Evolutionary conservation across 1,284 basidiomycete genomes (phyloP), one percentile per base, ranked within the genome.

Genomic region (Cryptococcus depauperatus): DNA sequence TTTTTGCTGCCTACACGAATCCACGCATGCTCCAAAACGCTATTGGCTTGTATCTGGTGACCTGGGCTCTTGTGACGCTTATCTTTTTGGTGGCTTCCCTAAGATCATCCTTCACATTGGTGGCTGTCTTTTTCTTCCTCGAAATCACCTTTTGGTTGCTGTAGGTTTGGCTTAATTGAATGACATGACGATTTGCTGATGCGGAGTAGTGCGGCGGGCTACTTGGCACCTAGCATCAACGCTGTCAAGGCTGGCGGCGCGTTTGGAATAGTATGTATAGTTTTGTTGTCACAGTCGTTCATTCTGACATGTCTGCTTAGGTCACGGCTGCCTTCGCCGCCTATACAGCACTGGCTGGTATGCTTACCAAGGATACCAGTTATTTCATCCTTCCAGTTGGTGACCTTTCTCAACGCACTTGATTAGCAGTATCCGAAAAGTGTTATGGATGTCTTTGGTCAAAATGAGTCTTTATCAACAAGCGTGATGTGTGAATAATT

Each of bases 121-220:
- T 81, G 35, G 59, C 74, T 18, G 48, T 93, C 23, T 85, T 96
- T 72, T 75, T 79, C 64, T 80, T 79, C 73, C 77, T 95, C 5
- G 75, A 79, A 25, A 52, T 77, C 29, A 75, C 74, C 9, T 77
- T 77, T 66, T 59, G 72, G 42, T 50, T 75, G 1, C 62, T 75
- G 55, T 73, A 53, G 49, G 54, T 67, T 14, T 18, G 13, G 14
- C 23, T 33, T 21, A 34, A 27, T n/a, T 34, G 6, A 14, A 13
- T 27, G 34, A 16, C 25, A n/a, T 29, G 28, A 11, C 33, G 25
- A 11, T 21, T 25, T 8, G 28, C 42, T 39, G 22, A 22, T 25
- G 19, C 10, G 33, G 14, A 35, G 8, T 39, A 56, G 58, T n/a
- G 58, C 64, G 14, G 60, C 64, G 22, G 65, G 63, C 8, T 62